Base-by-base conservation (phyloP, 164 flowering plant genomes). In the Amborella trichopoda region DNA sequence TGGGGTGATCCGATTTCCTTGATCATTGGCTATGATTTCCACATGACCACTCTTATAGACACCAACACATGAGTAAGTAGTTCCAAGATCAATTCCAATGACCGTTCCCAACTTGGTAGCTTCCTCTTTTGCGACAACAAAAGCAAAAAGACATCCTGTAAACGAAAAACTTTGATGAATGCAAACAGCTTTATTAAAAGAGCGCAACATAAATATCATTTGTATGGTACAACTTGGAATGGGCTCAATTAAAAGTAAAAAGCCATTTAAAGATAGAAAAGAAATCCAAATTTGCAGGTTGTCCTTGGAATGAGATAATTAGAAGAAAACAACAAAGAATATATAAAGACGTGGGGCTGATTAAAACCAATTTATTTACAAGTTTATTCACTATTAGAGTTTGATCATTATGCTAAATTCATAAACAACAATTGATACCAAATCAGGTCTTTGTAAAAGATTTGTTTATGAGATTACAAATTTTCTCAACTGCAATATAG, bases 21-120 rank as follows among this genome's bases (percentile, higher is more conserved):
- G 77, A 23, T 72, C 77, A 46, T 72, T 69, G 3, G 69, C 68
- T 52, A 72, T 69, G 54, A 72, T 72, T 40, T 72, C 72, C 41
- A 72, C 67, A 50, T 64, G 72, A 3, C 71, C 71, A 38, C 66
- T 64, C 14, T 50, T 65, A 53, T 64, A 72, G 46, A 72, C 77
- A 48, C 72, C 77, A 25, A 69, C 77, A 64, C 77, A 72, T 9
- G 77, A 69, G 47, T 69, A 73, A 2, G 78, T 72, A 11, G 77
- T 72, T 12, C 76, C 76, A 27, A 72, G 68, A 36, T 73, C 72
- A 12, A 73, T 73, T 17, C 78, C 75, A 40, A 73, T 70, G 17
- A 68, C 78, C 20, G 72, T 65, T 50, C 65, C 61, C 52, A 58
- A 60, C 54, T 70, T 61, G 32, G 50, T 27, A 2, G 68, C 61